A percentile compares a stretch with the other conserved stretches of the same genome.
Evolutionary conservation across 169 alveolate genomes (phyloP).

Genomic region (Plasmodium vivax): DNA sequence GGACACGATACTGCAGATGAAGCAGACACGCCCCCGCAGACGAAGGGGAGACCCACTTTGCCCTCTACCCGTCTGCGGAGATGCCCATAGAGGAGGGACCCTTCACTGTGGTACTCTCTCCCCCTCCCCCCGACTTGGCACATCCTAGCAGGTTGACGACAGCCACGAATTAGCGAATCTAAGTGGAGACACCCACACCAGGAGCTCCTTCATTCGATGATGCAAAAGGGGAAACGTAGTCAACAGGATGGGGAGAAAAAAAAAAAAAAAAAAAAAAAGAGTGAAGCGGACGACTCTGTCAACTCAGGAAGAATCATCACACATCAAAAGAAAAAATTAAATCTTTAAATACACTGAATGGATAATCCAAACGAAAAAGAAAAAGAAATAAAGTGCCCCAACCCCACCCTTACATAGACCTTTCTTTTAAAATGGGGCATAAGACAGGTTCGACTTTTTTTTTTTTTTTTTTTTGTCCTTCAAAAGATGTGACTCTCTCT

Average conservation of each 20-base stretch:
- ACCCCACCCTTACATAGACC: neutral
- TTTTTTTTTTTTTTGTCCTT: neutral
- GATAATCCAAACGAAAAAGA: neutral
- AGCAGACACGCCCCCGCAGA: too few relatives aligned
- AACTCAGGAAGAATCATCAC: neutral
- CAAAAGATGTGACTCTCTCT: neutral
- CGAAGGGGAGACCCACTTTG: neutral
- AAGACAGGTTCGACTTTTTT: neutral
- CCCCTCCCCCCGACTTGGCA: neutral
- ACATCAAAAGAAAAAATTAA: neutral
- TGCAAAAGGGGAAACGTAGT: neutral
- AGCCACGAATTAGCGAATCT: neutral
- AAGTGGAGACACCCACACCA: neutral
- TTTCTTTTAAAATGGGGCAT: neutral
- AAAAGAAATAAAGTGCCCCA: neutral
- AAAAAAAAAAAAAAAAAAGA: neutral
- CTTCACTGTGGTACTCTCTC: neutral
- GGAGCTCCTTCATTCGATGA: neutral
- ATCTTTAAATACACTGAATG: neutral
- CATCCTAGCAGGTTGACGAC: neutral
- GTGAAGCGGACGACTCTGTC: neutral
- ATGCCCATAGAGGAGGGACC: neutral
- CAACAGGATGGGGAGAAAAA: neutral
- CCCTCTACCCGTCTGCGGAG: neutral
- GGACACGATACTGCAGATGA: neutral